These are phyloP conservation scores for Saksenaea oblongispora DNA, from an alignment of 371 early-diverging fungal species.

Conservation along the genomic window DNA sequence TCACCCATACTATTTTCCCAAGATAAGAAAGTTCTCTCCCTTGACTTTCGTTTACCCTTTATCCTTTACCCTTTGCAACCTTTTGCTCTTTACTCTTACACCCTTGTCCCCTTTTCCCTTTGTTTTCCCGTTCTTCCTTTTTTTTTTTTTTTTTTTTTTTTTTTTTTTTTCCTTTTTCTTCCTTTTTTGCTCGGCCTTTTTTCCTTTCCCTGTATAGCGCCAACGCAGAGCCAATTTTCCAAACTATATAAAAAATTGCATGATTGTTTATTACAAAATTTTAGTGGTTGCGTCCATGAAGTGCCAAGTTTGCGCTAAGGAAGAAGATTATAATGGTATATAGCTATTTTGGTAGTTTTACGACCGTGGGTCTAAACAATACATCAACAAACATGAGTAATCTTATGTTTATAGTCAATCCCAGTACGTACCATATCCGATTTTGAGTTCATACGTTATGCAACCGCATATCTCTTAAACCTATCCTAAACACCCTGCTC, in stretches of 20 bases:
- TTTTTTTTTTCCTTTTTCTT: neutral
- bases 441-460: too few relatives aligned
- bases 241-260: neutral
- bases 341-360: too few relatives aligned
- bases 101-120: neutral
- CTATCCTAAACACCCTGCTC: too few relatives aligned
- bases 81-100: too few relatives aligned
- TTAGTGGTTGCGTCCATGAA: neutral
- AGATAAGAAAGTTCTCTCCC: neutral
- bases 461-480: too few relatives aligned
- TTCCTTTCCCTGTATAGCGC: neutral
- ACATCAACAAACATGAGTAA: too few relatives aligned
- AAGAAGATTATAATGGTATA: too few relatives aligned
- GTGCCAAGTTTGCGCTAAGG: too few relatives aligned
- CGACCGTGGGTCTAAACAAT: too few relatives aligned
- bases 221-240: neutral
- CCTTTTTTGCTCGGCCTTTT: slow-evolving; percentile 1
- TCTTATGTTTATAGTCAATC: too few relatives aligned
- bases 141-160: neutral
- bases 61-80: too few relatives aligned
- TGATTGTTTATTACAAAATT: neutral
- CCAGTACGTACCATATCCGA: too few relatives aligned
- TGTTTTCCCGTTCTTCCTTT: neutral
- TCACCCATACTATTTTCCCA: neutral
- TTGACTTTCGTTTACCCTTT: neutral